A percentile compares a stretch with the other conserved stretches of the same genome.
These are phyloP conservation scores for Phaseolus lunatus DNA, from an alignment of 306 rosid species.

Conservation along the genomic window DNA sequence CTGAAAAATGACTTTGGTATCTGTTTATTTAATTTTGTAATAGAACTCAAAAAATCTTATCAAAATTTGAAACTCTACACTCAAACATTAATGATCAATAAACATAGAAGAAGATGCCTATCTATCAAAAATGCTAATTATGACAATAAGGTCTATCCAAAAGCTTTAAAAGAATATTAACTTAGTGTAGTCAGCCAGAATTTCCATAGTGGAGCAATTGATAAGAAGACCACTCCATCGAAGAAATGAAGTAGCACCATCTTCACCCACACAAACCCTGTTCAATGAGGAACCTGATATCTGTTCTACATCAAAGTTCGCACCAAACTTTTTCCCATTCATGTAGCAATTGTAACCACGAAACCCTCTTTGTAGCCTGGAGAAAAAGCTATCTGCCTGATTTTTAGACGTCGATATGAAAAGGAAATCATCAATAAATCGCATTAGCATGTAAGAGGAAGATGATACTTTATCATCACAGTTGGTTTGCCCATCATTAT, in stretches of 20 bases:
- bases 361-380: constrained; percentile 81
- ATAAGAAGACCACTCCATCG: constrained; percentile 92
- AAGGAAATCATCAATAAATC: constrained; percentile 81
- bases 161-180: constrained; percentile 43
- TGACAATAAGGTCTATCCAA: constrained; percentile 39
- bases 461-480: constrained; percentile 42
- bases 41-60: constrained; percentile 19
- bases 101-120: neutral
- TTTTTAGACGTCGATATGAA: constrained; percentile 81
- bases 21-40: neutral
- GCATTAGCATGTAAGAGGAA: constrained; percentile 57
- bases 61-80: constrained; percentile 12
- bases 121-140: constrained; percentile 22
- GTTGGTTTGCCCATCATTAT: constrained; percentile 40
- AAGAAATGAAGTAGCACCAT: constrained; percentile 66
- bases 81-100: neutral
- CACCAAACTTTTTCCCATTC: constrained; percentile 77
- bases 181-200: constrained; percentile 92
- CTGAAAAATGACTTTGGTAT: neutral
- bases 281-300: constrained; percentile 49
- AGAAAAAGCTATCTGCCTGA: constrained; percentile 70
- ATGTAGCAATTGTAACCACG: constrained; percentile 82
- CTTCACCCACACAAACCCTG: constrained; percentile 60
- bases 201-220: constrained; percentile 76
- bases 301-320: constrained; percentile 67